Conservation (phyloP, 805 yeast genomes). For the Wickerhamiella vanderwaltii region DNA sequence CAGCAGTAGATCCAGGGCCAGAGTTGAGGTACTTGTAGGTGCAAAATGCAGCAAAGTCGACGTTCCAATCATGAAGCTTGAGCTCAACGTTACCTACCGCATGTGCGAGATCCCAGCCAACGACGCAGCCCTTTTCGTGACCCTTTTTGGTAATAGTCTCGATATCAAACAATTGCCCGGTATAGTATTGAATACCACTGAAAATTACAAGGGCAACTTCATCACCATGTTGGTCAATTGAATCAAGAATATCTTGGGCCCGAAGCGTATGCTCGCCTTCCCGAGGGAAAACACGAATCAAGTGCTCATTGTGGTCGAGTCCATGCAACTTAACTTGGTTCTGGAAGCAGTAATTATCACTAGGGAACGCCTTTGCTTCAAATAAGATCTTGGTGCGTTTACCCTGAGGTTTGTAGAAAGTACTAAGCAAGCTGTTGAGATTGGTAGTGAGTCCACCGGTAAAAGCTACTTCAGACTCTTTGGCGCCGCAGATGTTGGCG, state of each 20-base stretch:
- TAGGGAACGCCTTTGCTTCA: slow-evolving; percentile 83
- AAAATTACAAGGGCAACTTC: slow-evolving; percentile 62
- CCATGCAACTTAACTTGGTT: slow-evolving; percentile 59
- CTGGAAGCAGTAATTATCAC: slow-evolving; percentile 76
- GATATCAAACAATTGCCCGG: slow-evolving; percentile 81
- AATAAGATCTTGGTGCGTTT: slow-evolving; percentile 57
- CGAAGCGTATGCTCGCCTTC: slow-evolving; percentile 43
- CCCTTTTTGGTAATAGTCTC: slow-evolving; percentile 53
- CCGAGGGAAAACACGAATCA: slow-evolving; percentile 55
- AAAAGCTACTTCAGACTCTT: slow-evolving; percentile 60
- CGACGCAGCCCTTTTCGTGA: slow-evolving; percentile 37
- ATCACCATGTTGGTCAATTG: slow-evolving; percentile 45
- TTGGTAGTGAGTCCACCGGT: slow-evolving; percentile 82
- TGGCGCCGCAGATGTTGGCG: slow-evolving; percentile 57
- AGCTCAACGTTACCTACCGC: slow-evolving; percentile 81
- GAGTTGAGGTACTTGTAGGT: slow-evolving; percentile 81
- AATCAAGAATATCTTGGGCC: slow-evolving; percentile 48
- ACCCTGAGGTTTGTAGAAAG: slow-evolving; percentile 61
- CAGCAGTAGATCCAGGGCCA: slow-evolving; percentile 92
- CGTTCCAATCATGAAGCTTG: slow-evolving; percentile 72
- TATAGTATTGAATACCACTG: slow-evolving; percentile 83
- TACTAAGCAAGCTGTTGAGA: slow-evolving; percentile 56
- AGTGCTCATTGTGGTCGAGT: slow-evolving; percentile 37
- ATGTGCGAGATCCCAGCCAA: slow-evolving; percentile 94
- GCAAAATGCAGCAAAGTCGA: slow-evolving; percentile 93